Evolutionary conservation across 2,329 filamentous ascomycete genomes (phyloP).

Genomic region (Helminthosporium solani): DNA sequence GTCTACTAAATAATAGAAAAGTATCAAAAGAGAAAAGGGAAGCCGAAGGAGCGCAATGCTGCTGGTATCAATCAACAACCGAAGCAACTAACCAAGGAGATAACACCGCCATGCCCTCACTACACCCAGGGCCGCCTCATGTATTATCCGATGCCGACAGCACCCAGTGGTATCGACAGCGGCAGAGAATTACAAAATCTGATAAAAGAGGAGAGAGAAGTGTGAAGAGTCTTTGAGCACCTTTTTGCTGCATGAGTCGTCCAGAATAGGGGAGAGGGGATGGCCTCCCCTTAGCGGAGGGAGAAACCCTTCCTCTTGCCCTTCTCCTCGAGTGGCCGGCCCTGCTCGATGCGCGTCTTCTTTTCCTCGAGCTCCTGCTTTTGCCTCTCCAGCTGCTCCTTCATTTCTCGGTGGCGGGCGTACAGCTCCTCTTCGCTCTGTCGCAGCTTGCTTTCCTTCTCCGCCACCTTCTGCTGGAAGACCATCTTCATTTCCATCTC

Average conservation of each 20-base stretch:
- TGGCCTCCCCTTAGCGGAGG: conserved; percentile 72
- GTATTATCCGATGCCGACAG: conserved; percentile 42
- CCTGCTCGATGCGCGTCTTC: conserved; percentile 93
- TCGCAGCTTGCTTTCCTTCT: conserved; percentile 99
- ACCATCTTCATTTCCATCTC: conserved; percentile 99
- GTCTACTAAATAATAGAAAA: conserved; percentile 40
- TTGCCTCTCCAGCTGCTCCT: conserved; percentile 97
- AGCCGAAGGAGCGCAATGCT: conserved; percentile 43
- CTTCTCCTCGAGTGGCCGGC: conserved; percentile 94
- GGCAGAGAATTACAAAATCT: conserved; percentile 44
- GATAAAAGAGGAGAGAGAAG: conserved; percentile 42
- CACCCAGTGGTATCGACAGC: conserved; percentile 44
- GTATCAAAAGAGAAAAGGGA: conserved; percentile 35
- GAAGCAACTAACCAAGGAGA: conserved; percentile 40
- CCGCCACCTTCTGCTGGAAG: conserved; percentile 99
- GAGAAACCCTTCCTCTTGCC: conserved; percentile 99
- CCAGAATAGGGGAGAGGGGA: conserved; percentile 14
- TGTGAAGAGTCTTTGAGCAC: conserved; percentile 21
- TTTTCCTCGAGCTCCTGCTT: conserved; percentile 95
- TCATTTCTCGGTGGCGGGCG: conserved; percentile 98
- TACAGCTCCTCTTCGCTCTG: conserved; percentile 99
- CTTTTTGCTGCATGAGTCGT: conserved; percentile 32
- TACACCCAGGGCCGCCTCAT: conserved; percentile 25
- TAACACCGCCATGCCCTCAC: conserved; percentile 32
- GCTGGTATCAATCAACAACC: conserved; percentile 48